Conservation (phyloP, 208 protist species). For the Leishmania gerbilli region DNA sequence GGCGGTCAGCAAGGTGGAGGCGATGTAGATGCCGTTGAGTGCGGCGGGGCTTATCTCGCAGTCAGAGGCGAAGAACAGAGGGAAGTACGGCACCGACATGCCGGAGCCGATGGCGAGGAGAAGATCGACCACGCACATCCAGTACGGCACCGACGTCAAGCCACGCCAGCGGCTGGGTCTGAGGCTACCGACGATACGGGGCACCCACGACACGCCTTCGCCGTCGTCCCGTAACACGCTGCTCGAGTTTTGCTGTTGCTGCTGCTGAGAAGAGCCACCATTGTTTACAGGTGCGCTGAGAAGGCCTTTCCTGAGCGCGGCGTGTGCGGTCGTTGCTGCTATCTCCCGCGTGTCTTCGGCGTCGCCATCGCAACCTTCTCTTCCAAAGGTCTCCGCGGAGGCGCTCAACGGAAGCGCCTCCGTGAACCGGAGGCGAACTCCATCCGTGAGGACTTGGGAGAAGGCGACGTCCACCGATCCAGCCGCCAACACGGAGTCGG, state of each 20-base stretch:
- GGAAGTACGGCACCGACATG: conserved; percentile 57
- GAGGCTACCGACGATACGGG: not conserved
- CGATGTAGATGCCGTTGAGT: conserved; percentile 41
- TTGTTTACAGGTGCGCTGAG: not conserved
- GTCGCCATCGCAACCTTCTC: not conserved
- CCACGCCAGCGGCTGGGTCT: not conserved
- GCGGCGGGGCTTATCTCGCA: conserved; percentile 27
- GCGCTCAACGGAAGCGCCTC: not conserved
- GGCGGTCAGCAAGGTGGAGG: conserved; percentile 35
- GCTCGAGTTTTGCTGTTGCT: not conserved
- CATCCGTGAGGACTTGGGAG: not conserved
- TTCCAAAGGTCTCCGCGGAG: not conserved
- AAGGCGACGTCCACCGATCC: not conserved
- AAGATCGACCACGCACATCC: conserved; percentile 52
- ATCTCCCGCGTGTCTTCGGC: not conserved
- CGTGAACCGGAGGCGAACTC: not conserved
- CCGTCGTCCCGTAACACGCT: too few relatives aligned
- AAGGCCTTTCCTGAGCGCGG: not conserved
- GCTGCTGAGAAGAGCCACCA: not conserved
- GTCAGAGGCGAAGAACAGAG: conserved; percentile 43
- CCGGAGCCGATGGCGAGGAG: conserved; percentile 52
- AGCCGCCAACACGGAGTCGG: not conserved
- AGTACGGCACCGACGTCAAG: conserved; percentile 41
- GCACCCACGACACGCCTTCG: not conserved
- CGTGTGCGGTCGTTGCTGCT: not conserved